Evolutionary conservation across 768 basidiomycete species (phyloP).

Genomic region (Kwoniella botswanensis): DNA sequence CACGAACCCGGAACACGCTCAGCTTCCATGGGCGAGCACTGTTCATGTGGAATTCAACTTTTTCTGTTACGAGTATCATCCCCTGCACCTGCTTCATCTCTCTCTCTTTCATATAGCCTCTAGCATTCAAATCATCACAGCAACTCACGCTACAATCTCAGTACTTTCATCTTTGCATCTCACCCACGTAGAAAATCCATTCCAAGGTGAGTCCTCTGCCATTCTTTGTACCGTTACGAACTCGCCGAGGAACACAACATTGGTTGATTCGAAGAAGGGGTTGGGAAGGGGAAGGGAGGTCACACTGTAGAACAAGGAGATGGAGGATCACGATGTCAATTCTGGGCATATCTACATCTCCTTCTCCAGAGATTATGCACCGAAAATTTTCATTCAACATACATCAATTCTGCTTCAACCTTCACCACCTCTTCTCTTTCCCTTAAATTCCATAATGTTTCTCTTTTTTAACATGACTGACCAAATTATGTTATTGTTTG

Average conservation of each 20-base stretch:
- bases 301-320: background rate
- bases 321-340: background rate
- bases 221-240: too few species aligned
- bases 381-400: background rate
- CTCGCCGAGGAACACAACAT: too few species aligned
- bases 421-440: background rate
- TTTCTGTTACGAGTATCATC: background rate
- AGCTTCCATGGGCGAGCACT: background rate
- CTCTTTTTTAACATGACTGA: background rate
- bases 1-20: slow-evolving; percentile 8
- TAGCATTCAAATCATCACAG: background rate
- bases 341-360: background rate
- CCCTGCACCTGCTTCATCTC: background rate
- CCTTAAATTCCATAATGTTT: background rate
- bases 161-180: background rate
- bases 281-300: background rate
- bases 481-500: background rate
- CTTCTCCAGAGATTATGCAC: too few species aligned
- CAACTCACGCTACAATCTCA: background rate
- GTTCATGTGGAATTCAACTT: slow-evolving; percentile 9
- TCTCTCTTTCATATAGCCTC: background rate
- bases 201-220: slow-evolving; percentile 11
- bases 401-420: background rate
- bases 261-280: background rate
- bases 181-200: background rate